Evolutionary conservation across 176 grass and related monocot species (phyloP), one percentile per base, ranked within the genome.

Genomic region (Avena sativa): DNA sequence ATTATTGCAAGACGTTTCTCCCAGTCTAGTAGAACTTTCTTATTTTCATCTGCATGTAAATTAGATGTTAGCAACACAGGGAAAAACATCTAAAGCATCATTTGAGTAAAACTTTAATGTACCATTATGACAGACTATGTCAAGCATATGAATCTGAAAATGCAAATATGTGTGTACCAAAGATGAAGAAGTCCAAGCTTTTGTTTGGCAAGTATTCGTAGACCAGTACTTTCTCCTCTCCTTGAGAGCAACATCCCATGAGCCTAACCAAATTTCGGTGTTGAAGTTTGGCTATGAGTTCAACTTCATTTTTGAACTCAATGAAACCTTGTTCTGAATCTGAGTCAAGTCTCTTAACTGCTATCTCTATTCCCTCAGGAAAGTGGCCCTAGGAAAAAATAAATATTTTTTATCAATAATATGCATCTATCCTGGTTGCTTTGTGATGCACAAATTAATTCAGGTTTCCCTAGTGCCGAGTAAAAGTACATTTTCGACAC

Each of bases 161-260:
- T 7, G 47, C 2, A 78, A 61, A 78, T 65, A 36, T 53, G 3
- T 86, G 40, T 43, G 40, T 48, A 94, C 92, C 90, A 52, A 91
- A 94, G 76, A 94, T 84, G 75, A 92, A 83, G 66, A 77, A 92
- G 44, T 94, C 93, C 50, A 94, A 84, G 67, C 93, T 94, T 90
- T 87, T 94, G 12, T 94, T 94, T 85, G 93, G 93, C 71, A 94
- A 81, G 65, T 83, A 94, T 86, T 94, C 93, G 20, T 94, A 92
- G 50, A 93, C 83, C 17, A 93, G 49, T 68, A 93, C 47, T 44
- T 93, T 93, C 83, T 93, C 90, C 47, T 78, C 77, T 76, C 65
- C 89, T 30, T 91, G 83, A 50, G 81, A 80, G 68, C 87, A 93
- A n/a, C 80, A 77, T 57, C 74, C 74, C 74, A 77, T 36, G 26